Evolutionary conservation across 306 rosid species (phyloP), one percentile per base, ranked within the genome.

Genomic region (Quercus robur): DNA sequence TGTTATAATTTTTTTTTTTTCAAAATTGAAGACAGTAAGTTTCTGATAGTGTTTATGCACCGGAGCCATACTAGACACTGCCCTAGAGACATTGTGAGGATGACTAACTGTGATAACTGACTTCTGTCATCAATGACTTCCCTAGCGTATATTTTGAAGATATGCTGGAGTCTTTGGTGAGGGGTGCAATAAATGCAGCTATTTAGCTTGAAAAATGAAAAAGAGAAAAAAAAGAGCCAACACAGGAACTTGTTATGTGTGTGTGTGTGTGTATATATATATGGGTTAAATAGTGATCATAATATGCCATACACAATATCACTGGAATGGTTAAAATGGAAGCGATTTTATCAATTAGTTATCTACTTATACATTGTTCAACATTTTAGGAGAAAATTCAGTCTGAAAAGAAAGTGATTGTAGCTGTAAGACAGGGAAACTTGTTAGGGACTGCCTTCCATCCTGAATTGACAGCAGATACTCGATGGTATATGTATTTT

Each of bases 401-500:
- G 59, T 77, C 84, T 66, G 83, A 73, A 77, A 77, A 85, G 66
- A 90, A 87, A 86, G 99, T 95, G 64, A 88, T 95, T 82, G 98
- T 93, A 64, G 98, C 99, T 11, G 98, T 93, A 63, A 87, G 94
- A 85, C 99, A 95, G 84, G 93, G 89, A 73, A 95, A 93, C 84
- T 78, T 93, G 83, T 88, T 93, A 23, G 99, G 79, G 3, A 95
- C 99, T 51, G 99, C 98, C 76, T 95, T 95, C 77, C 99, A 95
- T 86, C 99, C 99, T 72, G 99, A 95, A 88, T 82, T 95, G 84
- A 93, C 99, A 21, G 91, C 99, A 51, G 99, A 95, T 77, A 87
- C 90, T 72, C 86, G 99, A 87, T 95, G 99, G 99, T 95, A 89
- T 11, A 19, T 66, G 58, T 8, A 8, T 41, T 41, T 41, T 41